Evolutionary conservation across 345 rosid genomes (phyloP), one percentile per base, ranked within the genome.

Genomic region (Diplotaxis tenuifolia): DNA sequence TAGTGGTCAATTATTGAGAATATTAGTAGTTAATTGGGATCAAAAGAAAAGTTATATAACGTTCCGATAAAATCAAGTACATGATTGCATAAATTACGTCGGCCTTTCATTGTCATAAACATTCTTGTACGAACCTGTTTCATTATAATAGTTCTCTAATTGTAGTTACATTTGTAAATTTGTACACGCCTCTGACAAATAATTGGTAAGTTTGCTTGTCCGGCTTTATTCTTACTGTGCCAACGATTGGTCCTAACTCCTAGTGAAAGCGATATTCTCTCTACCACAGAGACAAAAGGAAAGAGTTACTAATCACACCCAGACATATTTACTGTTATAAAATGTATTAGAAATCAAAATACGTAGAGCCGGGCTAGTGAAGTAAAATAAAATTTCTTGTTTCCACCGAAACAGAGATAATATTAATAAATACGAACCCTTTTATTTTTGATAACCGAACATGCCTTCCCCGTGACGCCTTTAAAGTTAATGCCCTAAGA

Each of bases 381-480:
- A 32, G 20, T 74, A 36, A 67, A 32, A 59, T 59, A 56, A 54
- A 58, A 14, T 28, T 63, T 28, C 45, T 55, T 56, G 65, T 70
- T 57, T 76, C 71, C 75, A 76, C 62, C 19, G 65, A 49, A 47
- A 70, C 5, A 57, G n/a, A 55, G 50, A 70, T 22, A 55, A 11
- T 22, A 29, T 12, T 64, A 70, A 70, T 32, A 76, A 63, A 62
- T 60, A 70, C 67, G 7, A 19, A 20, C 22, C 15, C 56, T 27
- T 65, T 45, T 47, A 47, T 45, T 47, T 47, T 47, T 47, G 53
- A 47, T 16, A 47, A 21, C 21, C 21, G 53, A 47, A 47, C 53
- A 47, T 76, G 67, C 16, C 55, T 65, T 70, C 55, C 80, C 75
- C 80, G 80, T 76, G 80, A 75, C 64, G 36, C 63, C 74, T 18